Evolutionary conservation across 1,284 basidiomycete genomes (phyloP).

Genomic region (Singerocomus rubriflavus): DNA sequence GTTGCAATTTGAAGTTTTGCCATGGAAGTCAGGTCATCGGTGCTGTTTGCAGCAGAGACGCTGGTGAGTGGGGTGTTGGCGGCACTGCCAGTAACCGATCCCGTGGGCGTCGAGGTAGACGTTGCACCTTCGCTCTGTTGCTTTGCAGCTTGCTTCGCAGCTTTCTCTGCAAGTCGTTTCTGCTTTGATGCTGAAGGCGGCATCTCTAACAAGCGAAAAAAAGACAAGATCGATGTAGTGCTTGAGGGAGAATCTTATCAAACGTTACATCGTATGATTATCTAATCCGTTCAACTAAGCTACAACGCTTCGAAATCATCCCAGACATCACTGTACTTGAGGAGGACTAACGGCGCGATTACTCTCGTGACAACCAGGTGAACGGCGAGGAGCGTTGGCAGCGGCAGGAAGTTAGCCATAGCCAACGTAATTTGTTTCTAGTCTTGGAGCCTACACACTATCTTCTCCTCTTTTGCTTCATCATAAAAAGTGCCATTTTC

Average conservation of each 20-base stretch:
- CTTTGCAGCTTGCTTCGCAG: conserved; percentile 70
- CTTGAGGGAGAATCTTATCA: conserved; percentile 18
- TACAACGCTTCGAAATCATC: too few relatives aligned
- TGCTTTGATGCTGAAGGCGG: conserved; percentile 78
- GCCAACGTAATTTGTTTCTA: too few relatives aligned
- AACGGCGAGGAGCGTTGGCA: not conserved
- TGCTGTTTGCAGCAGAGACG: conserved; percentile 68
- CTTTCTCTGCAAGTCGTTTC: conserved; percentile 88
- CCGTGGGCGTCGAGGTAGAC: conserved; percentile 57
- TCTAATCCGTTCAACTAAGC: conserved; percentile 27
- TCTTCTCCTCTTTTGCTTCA: too few relatives aligned
- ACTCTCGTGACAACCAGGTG: not conserved
- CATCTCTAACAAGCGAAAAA: conserved; percentile 42
- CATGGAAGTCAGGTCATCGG: conserved; percentile 78
- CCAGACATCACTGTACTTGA: too few relatives aligned
- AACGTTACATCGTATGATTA: conserved; percentile 25
- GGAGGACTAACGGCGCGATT: not conserved
- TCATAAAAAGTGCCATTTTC: too few relatives aligned
- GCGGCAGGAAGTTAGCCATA: too few relatives aligned
- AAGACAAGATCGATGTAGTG: conserved; percentile 25
- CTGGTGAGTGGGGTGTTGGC: conserved; percentile 78
- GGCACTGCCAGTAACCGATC: conserved; percentile 60
- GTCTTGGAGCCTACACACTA: too few relatives aligned
- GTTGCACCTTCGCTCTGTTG: conserved; percentile 43
- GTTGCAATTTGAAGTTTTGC: conserved; percentile 85